A percentile compares a stretch with the other conserved stretches of the same genome.
Conservation (phyloP, 2,329 filamentous ascomycete genomes). For the Cytospora schulzeri region DNA sequence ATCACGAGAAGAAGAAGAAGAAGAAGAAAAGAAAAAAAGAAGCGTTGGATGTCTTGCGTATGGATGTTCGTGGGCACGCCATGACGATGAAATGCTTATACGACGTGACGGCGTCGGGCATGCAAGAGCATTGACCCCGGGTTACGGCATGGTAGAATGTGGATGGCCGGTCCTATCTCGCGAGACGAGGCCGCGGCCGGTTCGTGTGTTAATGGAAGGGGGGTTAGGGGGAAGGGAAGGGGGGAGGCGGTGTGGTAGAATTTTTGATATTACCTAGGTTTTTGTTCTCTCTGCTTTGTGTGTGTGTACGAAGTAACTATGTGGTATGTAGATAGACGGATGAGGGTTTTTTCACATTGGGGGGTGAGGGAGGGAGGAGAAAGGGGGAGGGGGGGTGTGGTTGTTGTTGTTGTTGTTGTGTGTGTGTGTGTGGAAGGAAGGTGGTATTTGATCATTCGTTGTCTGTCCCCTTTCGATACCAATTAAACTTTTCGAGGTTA, state of each 20-base stretch:
- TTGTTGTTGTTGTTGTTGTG: no score
- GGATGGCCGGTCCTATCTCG: background rate
- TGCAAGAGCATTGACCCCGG: background rate
- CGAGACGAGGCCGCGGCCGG: constrained; percentile 2
- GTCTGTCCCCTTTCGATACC: constrained; percentile 38
- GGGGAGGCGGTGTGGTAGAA: background rate
- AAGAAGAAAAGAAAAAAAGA: no score
- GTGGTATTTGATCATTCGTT: constrained; percentile 7
- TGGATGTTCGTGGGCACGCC: background rate
- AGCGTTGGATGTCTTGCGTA: background rate
- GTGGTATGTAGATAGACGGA: constrained; percentile 18
- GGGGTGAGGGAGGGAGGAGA: background rate
- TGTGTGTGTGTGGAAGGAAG: background rate
- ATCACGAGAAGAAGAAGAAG: background rate
- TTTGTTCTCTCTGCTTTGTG: background rate
- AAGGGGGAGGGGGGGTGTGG: background rate
- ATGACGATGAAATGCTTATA: background rate
- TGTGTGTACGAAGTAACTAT: background rate
- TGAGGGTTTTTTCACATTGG: background rate
- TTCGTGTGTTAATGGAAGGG: background rate
- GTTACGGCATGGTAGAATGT: constrained; percentile 5
- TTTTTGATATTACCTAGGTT: background rate
- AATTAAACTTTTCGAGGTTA: constrained; percentile 25
- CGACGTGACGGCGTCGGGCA: background rate
- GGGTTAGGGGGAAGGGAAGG: no score